These are phyloP conservation scores for Skeletonema marinoi DNA, from an alignment of 108 stramenopile genomes.

Conservation along the genomic window DNA sequence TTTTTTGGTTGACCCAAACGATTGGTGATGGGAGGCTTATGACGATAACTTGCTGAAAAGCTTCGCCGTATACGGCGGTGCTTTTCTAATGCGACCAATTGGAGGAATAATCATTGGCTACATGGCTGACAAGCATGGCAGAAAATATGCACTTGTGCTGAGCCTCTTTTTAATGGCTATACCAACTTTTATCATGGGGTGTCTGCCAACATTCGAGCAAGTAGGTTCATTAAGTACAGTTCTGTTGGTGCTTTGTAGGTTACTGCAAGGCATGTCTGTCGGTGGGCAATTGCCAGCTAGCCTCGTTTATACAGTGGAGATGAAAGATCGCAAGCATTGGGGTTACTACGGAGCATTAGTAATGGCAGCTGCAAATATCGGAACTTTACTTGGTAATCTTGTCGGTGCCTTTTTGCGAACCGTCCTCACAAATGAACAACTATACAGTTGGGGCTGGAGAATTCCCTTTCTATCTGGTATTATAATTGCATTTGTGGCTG, in stretches of 20 bases:
- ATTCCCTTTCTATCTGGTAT: constrained; percentile 76
- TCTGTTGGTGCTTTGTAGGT: constrained; percentile 65
- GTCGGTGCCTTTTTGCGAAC: constrained; percentile 56
- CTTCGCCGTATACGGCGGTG: constrained; percentile 88
- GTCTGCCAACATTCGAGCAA: constrained; percentile 75
- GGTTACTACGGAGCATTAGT: constrained; percentile 70
- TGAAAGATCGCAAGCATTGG: constrained; percentile 46
- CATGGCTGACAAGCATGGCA: constrained; percentile 76
- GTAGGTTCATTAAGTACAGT: constrained; percentile 68
- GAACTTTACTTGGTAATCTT: constrained; percentile 64
- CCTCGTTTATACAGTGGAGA: constrained; percentile 76
- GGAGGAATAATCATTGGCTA: constrained; percentile 80
- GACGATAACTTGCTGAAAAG: constrained; percentile 59
- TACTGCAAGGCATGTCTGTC: constrained; percentile 87
- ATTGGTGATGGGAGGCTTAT: too few relatives aligned
- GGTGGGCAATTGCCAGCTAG: constrained; percentile 85
- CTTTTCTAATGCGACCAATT: constrained; percentile 80
- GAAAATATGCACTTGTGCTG: constrained; percentile 68
- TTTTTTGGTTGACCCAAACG: too few relatives aligned
- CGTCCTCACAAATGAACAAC: constrained; percentile 61
- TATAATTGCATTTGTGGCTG: constrained; percentile 54
- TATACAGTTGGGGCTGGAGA: constrained; percentile 68
- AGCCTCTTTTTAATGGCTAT: constrained; percentile 79
- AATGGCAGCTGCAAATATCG: constrained; percentile 63
- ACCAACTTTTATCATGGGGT: constrained; percentile 85